Evolutionary conservation across 805 yeast genomes (phyloP).

Genomic region (Metschnikowia picachoensis): DNA sequence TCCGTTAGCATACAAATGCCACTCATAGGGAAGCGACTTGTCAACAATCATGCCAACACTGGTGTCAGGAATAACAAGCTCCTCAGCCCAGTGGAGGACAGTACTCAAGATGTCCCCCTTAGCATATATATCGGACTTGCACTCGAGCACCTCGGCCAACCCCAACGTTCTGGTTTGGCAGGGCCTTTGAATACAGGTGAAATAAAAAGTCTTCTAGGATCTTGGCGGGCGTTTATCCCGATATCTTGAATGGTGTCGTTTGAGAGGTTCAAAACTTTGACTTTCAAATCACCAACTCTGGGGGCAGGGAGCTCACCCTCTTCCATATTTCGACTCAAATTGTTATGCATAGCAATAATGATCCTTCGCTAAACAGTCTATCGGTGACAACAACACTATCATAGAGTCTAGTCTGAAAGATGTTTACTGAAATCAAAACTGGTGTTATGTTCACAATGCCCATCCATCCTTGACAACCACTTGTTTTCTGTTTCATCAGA

Average conservation of each 20-base stretch:
- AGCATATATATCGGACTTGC: constrained; percentile 37
- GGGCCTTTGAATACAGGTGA: constrained; percentile 41
- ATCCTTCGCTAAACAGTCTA: too few relatives aligned
- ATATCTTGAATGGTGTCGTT: constrained; percentile 64
- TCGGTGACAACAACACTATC: too few relatives aligned
- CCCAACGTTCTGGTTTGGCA: constrained; percentile 46
- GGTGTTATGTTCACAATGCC: too few relatives aligned
- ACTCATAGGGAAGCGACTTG: constrained; percentile 31
- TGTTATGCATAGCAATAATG: too few relatives aligned
- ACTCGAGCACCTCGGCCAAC: constrained; percentile 46
- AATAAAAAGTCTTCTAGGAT: constrained; percentile 28
- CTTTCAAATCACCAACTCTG: constrained; percentile 39
- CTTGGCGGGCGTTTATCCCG: constrained; percentile 43
- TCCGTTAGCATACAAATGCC: constrained; percentile 50
- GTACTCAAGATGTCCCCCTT: constrained; percentile 45
- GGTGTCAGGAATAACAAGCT: constrained; percentile 32
- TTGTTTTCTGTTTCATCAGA: accelerated
- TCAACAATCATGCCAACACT: constrained; percentile 29
- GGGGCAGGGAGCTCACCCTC: constrained; percentile 17
- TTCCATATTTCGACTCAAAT: too few relatives aligned
- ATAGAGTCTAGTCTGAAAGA: too few relatives aligned
- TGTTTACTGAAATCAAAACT: too few relatives aligned
- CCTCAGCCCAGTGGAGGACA: constrained; percentile 45
- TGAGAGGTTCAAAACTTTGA: constrained; percentile 46
- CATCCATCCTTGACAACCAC: too few relatives aligned